Base-by-base conservation (phyloP, 2,329 filamentous ascomycete genomes). In the Periconia digitata region DNA sequence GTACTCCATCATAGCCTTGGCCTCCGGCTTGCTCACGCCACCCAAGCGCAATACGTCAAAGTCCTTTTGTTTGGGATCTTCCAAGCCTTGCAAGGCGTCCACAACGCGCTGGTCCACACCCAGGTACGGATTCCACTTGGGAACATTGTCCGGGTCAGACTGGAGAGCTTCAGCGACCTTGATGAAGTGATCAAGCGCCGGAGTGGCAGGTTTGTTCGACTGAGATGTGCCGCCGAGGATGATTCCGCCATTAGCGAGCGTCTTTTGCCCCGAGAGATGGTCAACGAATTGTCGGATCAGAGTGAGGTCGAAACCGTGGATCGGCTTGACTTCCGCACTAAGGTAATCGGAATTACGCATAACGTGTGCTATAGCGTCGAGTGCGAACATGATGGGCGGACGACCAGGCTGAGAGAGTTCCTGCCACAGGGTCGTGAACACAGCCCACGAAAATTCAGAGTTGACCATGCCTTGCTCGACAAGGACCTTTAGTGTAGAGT, bases 261-360 rank as follows among this genome's bases (percentile, higher is more conserved):
- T 71, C 73, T 66, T 63, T 17, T 50, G 49, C n/a, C 66, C 69
- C 8, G 69, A 69, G 22, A 97, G 79, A 47, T 87, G 81, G 43
- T 87, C 84, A 51, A 87, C 72, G 71, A 95, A 95, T 57, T 88
- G 81, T 47, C 84, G 80, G 44, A 95, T 78, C 18, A 96, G 78
- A 20, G 82, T 78, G 23, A 99, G 80, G 63, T 97, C 88, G 72
- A 95, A 90, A 22, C 91, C 81, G 76, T 99, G 94, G 54, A 99
- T 87, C 13, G 78, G 79, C 53, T 89, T 81, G 61, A 83, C 87
- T 20, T 87, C 77, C 1, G 86, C 77, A 54, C 82, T 82, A 55
- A 86, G 83, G 77, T 97, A 99, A 38, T 82, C 83, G 54, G 86
- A 90, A 32, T 84, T 67, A 58, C 80, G 81, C 89, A 95, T 95